These are phyloP conservation scores for Karstenula rhodostoma DNA, from an alignment of 2,329 filamentous ascomycete species.

Conservation along the genomic window DNA sequence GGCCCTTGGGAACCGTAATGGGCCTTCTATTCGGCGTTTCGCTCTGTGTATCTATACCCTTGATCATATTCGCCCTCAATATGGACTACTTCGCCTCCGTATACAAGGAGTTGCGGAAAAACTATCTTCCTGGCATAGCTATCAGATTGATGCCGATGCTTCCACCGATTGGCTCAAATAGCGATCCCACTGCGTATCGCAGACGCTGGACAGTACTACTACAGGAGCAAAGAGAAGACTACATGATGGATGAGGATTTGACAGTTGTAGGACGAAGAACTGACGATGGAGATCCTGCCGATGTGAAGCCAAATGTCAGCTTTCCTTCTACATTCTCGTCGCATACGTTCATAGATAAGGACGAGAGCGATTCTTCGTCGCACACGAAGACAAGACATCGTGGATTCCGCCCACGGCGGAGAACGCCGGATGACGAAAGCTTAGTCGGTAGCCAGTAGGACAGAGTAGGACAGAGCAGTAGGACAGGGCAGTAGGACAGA, in stretches of 20 bases:
- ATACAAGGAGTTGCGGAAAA: constrained; percentile 14
- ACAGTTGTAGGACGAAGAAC: neutral
- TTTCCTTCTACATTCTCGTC: constrained; percentile 5
- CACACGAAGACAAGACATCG: neutral
- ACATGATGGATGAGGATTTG: constrained; percentile 4
- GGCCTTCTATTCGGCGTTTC: constrained; percentile 17
- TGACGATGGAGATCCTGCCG: neutral
- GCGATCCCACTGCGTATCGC: constrained; percentile 9
- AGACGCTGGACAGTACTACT: constrained; percentile 15
- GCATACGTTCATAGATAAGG: neutral
- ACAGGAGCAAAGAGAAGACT: constrained; percentile 1
- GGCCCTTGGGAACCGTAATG: constrained; percentile 16
- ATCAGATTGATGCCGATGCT: constrained; percentile 10
- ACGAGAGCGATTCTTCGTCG: neutral
- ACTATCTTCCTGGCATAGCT: constrained; percentile 11
- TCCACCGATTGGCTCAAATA: neutral
- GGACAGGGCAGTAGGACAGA: neutral
- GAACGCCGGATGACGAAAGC: constrained; percentile 3
- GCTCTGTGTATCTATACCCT: constrained; percentile 14
- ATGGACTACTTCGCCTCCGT: constrained; percentile 12
- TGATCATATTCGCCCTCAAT: constrained; percentile 18
- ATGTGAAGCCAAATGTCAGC: neutral
- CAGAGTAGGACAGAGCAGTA: too few species aligned
- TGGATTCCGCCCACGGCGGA: constrained; percentile 1
- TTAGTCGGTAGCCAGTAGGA: neutral